phyloP scores from a whole-genome alignment of 2,329 filamentous ascomycete genomes.

The Beauveria pseudobassiana region DNA sequence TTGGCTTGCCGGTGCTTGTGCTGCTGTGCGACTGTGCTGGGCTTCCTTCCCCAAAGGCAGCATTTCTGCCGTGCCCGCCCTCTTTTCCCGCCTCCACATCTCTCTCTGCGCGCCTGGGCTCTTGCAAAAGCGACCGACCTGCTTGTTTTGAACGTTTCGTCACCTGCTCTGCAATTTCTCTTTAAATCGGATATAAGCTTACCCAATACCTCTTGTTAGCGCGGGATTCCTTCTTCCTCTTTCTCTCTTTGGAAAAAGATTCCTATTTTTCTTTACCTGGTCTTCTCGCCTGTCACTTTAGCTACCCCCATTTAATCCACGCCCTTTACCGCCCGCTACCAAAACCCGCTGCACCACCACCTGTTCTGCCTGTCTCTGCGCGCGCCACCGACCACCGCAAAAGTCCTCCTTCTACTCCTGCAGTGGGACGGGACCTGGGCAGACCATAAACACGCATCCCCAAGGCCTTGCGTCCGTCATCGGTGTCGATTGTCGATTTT shows the following conservation, averaged over 20 bases:
- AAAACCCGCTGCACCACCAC: background rate
- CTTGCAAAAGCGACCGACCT: background rate
- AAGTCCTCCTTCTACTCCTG: constrained; percentile 5
- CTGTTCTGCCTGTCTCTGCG: background rate
- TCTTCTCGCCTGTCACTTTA: background rate
- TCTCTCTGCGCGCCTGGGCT: background rate
- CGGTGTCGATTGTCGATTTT: background rate
- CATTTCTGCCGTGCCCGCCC: background rate
- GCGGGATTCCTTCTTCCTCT: background rate
- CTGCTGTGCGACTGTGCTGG: background rate
- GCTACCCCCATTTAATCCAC: no score
- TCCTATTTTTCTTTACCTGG: no score
- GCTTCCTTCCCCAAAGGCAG: background rate
- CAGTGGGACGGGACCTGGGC: background rate
- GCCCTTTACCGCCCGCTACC: constrained; percentile 6
- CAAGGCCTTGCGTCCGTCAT: background rate
- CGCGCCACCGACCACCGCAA: background rate
- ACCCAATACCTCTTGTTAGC: background rate
- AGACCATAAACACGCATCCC: constrained; percentile 4
- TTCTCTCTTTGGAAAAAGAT: background rate
- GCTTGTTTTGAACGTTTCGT: background rate
- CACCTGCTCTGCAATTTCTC: background rate
- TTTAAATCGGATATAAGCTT: background rate
- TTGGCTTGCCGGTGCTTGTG: background rate
- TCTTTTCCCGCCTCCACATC: background rate